These are phyloP conservation scores for Cucumis melo DNA, from an alignment of 306 rosid species.

Conservation along the genomic window DNA sequence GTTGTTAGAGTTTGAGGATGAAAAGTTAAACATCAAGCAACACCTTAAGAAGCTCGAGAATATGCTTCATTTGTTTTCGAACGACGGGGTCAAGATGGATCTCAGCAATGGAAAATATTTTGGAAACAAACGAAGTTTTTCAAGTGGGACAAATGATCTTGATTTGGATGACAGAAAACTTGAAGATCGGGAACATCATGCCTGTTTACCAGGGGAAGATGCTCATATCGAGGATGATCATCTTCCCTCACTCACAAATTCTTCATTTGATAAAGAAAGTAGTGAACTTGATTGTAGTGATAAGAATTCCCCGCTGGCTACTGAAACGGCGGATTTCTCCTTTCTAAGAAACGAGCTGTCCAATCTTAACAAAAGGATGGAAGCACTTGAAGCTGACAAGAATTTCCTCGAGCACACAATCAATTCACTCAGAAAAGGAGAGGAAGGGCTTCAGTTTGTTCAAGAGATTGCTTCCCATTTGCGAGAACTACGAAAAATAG, in stretches of 20 bases:
- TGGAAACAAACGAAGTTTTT: slow-evolving; percentile 3
- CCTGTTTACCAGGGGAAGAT: slow-evolving; percentile 10
- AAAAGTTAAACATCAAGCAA: slow-evolving; percentile 35
- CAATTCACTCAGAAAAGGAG: slow-evolving; percentile 39
- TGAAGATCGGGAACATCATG: not conserved
- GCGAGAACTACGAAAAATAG: slow-evolving; percentile 43
- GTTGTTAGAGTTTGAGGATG: slow-evolving; percentile 39
- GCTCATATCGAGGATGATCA: not conserved
- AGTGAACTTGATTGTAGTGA: slow-evolving; percentile 16
- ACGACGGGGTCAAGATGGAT: slow-evolving; percentile 10
- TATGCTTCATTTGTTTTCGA: slow-evolving; percentile 34
- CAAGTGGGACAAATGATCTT: slow-evolving; percentile 4
- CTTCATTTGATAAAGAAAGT: slow-evolving; percentile 16
- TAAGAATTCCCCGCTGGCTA: slow-evolving; percentile 12
- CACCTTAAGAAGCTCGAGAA: slow-evolving; percentile 60
- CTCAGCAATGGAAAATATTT: slow-evolving; percentile 16
- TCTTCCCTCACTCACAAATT: slow-evolving; percentile 14
- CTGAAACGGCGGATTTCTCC: slow-evolving; percentile 15
- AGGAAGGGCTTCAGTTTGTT: slow-evolving; percentile 52
- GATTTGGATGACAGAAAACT: not conserved
- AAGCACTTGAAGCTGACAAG: slow-evolving; percentile 49
- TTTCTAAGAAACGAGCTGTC: slow-evolving; percentile 23
- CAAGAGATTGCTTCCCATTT: slow-evolving; percentile 60
- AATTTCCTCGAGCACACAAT: slow-evolving; percentile 48
- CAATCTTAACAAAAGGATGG: slow-evolving; percentile 41